Conservation (phyloP, 1,284 basidiomycete species). For the Thelephora terrestris region DNA sequence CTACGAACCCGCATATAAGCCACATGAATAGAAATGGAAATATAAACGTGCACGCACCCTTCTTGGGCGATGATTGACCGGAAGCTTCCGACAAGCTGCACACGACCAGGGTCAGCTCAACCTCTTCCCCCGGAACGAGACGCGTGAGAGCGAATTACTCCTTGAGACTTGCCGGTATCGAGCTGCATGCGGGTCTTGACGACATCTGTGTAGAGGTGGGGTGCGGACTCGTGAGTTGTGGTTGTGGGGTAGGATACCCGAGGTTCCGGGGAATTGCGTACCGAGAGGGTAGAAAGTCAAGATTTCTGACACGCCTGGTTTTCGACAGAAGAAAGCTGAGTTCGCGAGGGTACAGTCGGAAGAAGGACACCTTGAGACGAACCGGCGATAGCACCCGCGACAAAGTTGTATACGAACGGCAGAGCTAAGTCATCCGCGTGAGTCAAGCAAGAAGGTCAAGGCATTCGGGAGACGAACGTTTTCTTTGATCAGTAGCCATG, state of each 20-base stretch:
- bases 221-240: neutral
- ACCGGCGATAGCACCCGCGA: constrained; percentile 24
- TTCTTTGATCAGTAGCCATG: constrained; percentile 8
- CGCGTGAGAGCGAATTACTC: constrained; percentile 80
- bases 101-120: constrained; percentile 33
- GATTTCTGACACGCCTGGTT: constrained; percentile 75
- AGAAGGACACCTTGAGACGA: neutral
- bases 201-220: constrained; percentile 17
- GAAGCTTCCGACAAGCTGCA: constrained; percentile 65
- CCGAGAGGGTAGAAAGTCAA: constrained; percentile 89
- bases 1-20: constrained; percentile 28
- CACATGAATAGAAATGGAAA: neutral
- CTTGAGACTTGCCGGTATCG: constrained; percentile 67
- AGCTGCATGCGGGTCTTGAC: constrained; percentile 98
- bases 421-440: constrained; percentile 14
- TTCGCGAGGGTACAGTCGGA: neutral
- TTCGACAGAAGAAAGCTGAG: neutral
- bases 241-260: neutral
- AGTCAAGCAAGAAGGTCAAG: neutral
- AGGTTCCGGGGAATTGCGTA: constrained; percentile 27
- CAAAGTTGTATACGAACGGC: constrained; percentile 25
- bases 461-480: constrained; percentile 1
- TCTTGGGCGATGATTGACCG: constrained; percentile 71
- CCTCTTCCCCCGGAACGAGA: constrained; percentile 73
- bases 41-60: constrained; percentile 46